These are phyloP conservation scores for Kodamaea sp. DNA, from an alignment of 1,139 yeast species.

Conservation along the genomic window DNA sequence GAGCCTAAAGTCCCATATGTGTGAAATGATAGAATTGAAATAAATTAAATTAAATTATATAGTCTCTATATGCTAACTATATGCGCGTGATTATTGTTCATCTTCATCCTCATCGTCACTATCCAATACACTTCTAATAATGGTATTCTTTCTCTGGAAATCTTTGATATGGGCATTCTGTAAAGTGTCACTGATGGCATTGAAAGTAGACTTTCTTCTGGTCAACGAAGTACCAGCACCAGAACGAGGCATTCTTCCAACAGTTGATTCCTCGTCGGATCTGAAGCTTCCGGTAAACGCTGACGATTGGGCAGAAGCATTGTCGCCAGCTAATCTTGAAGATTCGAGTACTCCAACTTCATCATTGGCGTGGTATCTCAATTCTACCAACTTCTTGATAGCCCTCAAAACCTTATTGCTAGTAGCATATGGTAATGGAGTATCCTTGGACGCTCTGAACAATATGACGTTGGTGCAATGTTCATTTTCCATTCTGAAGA, in stretches of 20 bases:
- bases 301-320: slow-evolving; percentile 3
- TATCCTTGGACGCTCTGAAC: slow-evolving; percentile 83
- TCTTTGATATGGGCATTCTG: slow-evolving; percentile 86
- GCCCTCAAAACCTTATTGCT: slow-evolving; percentile 39
- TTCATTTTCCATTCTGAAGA: slow-evolving; percentile 93
- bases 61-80: not conserved
- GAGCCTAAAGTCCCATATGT: slow-evolving; percentile 8
- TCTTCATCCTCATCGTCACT: slow-evolving; percentile 45
- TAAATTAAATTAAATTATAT: not conserved
- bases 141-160: slow-evolving; percentile 66
- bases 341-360: slow-evolving; percentile 3
- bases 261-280: slow-evolving; percentile 8
- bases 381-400: slow-evolving; percentile 39
- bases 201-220: slow-evolving; percentile 37
- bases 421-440: slow-evolving; percentile 77
- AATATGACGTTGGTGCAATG: slow-evolving; percentile 86
- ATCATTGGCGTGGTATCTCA: slow-evolving; percentile 24
- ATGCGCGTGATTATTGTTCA: slow-evolving; percentile 22
- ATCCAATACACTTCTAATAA: slow-evolving; percentile 25
- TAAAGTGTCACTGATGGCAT: slow-evolving; percentile 58
- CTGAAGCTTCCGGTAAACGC: slow-evolving; percentile 12
- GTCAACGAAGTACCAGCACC: slow-evolving; percentile 13
- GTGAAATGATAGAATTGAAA: not conserved
- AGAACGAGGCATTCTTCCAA: slow-evolving; percentile 1
- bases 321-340: not conserved